Evolutionary conservation across 1,284 basidiomycete species (phyloP), one percentile per base, ranked within the genome.

Genomic region (Irpex sp.): DNA sequence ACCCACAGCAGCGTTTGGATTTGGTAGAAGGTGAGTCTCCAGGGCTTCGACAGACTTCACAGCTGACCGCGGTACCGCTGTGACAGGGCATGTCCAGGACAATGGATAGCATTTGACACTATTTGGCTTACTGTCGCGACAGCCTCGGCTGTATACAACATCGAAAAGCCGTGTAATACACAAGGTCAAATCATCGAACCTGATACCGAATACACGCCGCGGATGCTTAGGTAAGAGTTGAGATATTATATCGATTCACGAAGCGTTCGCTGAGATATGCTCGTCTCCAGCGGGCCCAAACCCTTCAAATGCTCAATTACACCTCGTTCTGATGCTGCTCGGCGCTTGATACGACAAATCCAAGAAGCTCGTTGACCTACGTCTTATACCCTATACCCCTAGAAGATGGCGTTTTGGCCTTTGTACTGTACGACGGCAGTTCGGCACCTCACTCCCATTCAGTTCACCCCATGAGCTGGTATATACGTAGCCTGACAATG

Each of bases 261-360:
- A 48, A 34, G 62, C 52, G 21, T 31, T 47, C 17, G 15, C 60
- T 47, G 17, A 26, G 13, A 48, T 31, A 17, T 58, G 47, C 60
- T 15, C n/a, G 8, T 11, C 40, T 9, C 5, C 57, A 73, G 71
- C 51, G 68, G 67, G 21, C 81, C 81, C 0, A 75, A 78, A 60
- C 79, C 79, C 9, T 82, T 82, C 67, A 63, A 68, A 63, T 82
- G 81, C 66, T 70, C 68, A 54, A 79, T 83, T 61, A 62, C 66
- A 9, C 79, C 79, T 19, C 76, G 82, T 38, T 78, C 76, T 21
- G 68, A 73, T 48, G 67, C 59, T 17, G 75, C 77, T n/a, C 63
- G 62, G 5, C 64, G 65, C 21, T 65, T 77, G 17, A 71, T 79
- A 52, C 66, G 69, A 59, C 72, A 78, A 58, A 74, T 73, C 2